Conservation (phyloP, 2,329 filamentous ascomycete genomes). For the Aspergillus fumigatiaffinis region DNA sequence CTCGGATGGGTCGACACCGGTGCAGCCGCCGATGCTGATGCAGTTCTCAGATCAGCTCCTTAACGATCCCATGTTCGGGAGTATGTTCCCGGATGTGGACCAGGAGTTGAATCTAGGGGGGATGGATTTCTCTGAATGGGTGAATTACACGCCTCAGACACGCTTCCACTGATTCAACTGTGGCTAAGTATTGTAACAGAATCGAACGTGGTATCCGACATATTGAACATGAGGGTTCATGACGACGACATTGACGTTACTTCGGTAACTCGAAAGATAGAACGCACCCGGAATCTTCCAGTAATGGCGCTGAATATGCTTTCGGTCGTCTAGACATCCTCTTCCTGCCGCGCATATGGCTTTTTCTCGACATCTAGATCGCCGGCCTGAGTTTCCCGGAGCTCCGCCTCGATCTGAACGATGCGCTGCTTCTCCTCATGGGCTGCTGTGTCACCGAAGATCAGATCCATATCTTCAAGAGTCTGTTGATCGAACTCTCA, state of each 20-base stretch:
- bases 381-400: conserved; percentile 25
- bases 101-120: conserved; percentile 28
- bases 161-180: conserved; percentile 10
- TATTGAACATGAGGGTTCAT: background rate
- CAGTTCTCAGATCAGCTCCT: conserved; percentile 37
- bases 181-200: background rate
- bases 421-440: conserved; percentile 38
- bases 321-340: conserved; percentile 9
- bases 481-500: conserved; percentile 26
- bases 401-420: conserved; percentile 35
- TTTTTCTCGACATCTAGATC: conserved; percentile 18
- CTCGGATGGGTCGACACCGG: conserved; percentile 10
- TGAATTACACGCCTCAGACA: conserved; percentile 31
- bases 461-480: conserved; percentile 55
- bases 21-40: conserved; percentile 28
- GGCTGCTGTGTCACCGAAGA: conserved; percentile 39
- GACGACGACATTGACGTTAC: background rate
- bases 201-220: background rate
- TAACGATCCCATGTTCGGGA: conserved; percentile 31
- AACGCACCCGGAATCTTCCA: background rate
- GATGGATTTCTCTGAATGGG: conserved; percentile 41
- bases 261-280: background rate
- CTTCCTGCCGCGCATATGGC: conserved; percentile 19
- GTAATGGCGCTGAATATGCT: background rate
- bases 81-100: conserved; percentile 32